phyloP scores from a whole-genome alignment of 2,329 filamentous ascomycete genomes.

The Biscogniauxia mediterranea region DNA sequence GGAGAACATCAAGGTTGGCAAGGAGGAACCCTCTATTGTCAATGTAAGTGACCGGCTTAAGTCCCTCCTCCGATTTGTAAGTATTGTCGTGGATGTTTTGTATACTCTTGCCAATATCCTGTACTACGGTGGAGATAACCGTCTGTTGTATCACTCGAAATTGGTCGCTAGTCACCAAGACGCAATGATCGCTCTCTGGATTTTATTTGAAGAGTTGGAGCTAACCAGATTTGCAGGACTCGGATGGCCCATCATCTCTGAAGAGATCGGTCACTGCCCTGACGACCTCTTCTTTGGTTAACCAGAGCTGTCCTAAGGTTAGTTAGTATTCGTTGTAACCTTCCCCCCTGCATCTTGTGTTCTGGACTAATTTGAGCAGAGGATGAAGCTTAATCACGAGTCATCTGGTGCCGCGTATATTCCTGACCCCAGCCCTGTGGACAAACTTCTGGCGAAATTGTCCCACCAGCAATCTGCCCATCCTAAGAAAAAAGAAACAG shows the following conservation, averaged over 20 bases:
- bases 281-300: slow-evolving; percentile 53
- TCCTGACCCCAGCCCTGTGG: slow-evolving; percentile 55
- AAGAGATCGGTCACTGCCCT: slow-evolving; percentile 49
- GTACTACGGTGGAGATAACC: neutral
- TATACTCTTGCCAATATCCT: slow-evolving; percentile 1
- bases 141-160: slow-evolving; percentile 4
- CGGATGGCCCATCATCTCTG: slow-evolving; percentile 21
- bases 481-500: slow-evolving; percentile 55
- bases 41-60: slow-evolving; percentile 33
- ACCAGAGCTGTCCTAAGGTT: slow-evolving; percentile 55
- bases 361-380: slow-evolving; percentile 35
- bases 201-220: neutral
- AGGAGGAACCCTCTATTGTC: slow-evolving; percentile 34
- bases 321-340: slow-evolving; percentile 30
- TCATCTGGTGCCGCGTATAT: slow-evolving; percentile 26
- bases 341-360: neutral
- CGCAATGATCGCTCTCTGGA: neutral
- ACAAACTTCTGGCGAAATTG: slow-evolving; percentile 70
- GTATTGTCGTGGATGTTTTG: slow-evolving; percentile 18
- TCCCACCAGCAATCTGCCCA: slow-evolving; percentile 67
- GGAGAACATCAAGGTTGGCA: slow-evolving; percentile 38
- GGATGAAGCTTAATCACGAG: slow-evolving; percentile 49
- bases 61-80: slow-evolving; percentile 32
- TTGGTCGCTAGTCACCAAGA: neutral
- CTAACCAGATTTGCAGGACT: slow-evolving; percentile 21